Percentiles rank a stretch among this genome's conserved stretches.
phyloP scores from a whole-genome alignment of 129 eudicot species.

The Oenanthe sinensis region DNA sequence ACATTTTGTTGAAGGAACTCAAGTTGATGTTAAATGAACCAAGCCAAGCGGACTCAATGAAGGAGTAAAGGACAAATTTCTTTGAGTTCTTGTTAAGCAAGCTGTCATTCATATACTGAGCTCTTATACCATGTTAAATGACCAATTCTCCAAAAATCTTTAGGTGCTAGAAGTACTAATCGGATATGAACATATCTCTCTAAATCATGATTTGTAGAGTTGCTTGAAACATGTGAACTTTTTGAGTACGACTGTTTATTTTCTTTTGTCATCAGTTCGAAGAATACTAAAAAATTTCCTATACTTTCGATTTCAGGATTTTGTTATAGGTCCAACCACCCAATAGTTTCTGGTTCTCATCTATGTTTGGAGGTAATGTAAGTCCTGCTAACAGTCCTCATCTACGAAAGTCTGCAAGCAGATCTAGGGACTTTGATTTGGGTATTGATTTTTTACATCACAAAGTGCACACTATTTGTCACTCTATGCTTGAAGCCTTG shows the following conservation, averaged over 20 bases:
- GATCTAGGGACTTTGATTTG: constrained; percentile 58
- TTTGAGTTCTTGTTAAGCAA: neutral
- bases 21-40: neutral
- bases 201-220: neutral
- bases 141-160: neutral
- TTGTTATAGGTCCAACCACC: constrained; percentile 8
- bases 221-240: neutral
- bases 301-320: constrained; percentile 28
- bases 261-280: neutral
- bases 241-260: neutral
- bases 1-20: neutral
- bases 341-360: constrained; percentile 19
- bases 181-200: neutral
- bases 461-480: neutral
- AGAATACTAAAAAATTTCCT: neutral
- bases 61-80: neutral
- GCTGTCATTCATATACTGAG: neutral
- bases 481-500: constrained; percentile 1
- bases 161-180: neutral
- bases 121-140: neutral
- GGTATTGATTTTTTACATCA: constrained; percentile 37
- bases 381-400: constrained; percentile 83
- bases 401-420: constrained; percentile 90
- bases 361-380: constrained; percentile 93
- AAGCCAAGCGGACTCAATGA: neutral